These are phyloP conservation scores for Artomyces pyxidatus DNA, from an alignment of 768 basidiomycete species.

Conservation along the genomic window DNA sequence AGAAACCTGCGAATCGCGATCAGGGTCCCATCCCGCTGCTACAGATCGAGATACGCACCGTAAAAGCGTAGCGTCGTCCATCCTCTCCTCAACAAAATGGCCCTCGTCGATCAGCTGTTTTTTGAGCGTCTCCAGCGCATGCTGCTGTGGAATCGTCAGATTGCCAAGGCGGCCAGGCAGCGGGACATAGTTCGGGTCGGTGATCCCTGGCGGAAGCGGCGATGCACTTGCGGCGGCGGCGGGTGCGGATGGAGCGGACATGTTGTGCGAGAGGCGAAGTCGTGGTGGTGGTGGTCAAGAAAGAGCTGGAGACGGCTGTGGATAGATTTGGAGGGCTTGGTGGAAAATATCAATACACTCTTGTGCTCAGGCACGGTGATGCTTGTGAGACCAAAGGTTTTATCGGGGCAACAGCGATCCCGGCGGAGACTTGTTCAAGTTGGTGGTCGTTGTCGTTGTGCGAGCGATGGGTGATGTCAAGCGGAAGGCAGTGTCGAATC, in stretches of 20 bases:
- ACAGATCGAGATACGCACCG: slow-evolving; percentile 36
- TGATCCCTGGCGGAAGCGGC: slow-evolving; percentile 48
- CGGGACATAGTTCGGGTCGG: slow-evolving; percentile 58
- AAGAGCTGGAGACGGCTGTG: too few species aligned
- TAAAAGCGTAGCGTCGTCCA: slow-evolving; percentile 65
- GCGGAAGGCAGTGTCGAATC: too few species aligned
- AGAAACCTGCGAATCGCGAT: slow-evolving; percentile 57
- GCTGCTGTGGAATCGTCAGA: slow-evolving; percentile 51
- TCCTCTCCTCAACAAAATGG: slow-evolving; percentile 50
- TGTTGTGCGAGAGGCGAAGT: too few species aligned
- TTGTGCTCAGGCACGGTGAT: too few species aligned
- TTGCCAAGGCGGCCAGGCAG: slow-evolving; percentile 76
- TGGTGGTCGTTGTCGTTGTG: too few species aligned
- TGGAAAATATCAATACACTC: too few species aligned
- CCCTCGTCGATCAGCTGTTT: slow-evolving; percentile 54
- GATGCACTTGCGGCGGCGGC: slow-evolving; percentile 39
- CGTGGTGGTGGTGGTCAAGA: too few species aligned
- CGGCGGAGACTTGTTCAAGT: too few species aligned
- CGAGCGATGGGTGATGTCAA: too few species aligned
- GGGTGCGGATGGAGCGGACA: not conserved
- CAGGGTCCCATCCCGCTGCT: not conserved
- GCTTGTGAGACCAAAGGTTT: too few species aligned
- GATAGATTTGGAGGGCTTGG: too few species aligned
- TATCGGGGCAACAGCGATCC: too few species aligned
- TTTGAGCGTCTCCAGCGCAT: slow-evolving; percentile 62